phyloP scores from a whole-genome alignment of 2,329 filamentous ascomycete genomes.

The Colletotrichum tamarilloi region DNA sequence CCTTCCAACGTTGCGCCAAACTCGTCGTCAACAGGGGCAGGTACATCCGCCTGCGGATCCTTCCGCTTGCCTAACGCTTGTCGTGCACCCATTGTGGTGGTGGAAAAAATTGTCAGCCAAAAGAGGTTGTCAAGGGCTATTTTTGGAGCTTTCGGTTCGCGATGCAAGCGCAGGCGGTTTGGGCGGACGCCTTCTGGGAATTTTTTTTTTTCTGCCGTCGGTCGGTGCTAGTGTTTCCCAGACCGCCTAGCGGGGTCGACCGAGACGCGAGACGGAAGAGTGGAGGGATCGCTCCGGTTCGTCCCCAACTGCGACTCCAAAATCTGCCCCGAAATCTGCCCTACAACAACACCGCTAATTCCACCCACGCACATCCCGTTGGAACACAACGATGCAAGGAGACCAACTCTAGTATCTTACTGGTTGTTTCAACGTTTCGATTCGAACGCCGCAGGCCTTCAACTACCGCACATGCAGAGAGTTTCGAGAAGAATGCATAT shows the following conservation, averaged over 20 bases:
- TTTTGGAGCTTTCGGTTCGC: slow-evolving; percentile 34
- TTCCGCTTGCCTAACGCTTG: slow-evolving; percentile 72
- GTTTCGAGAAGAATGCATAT: slow-evolving; percentile 13
- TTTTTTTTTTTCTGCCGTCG: slow-evolving; percentile 38
- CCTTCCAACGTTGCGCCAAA: slow-evolving; percentile 66
- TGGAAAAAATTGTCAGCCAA: slow-evolving; percentile 1
- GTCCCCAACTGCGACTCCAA: background rate
- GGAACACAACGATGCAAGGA: background rate
- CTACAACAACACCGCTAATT: background rate
- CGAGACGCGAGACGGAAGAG: slow-evolving; percentile 14
- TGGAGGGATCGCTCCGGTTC: slow-evolving; percentile 6
- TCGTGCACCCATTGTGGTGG: slow-evolving; percentile 51
- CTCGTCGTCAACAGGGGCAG: slow-evolving; percentile 70
- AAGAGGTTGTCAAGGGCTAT: slow-evolving; percentile 31
- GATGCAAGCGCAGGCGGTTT: slow-evolving; percentile 31
- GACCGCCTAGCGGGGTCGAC: slow-evolving; percentile 34
- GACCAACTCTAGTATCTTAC: background rate
- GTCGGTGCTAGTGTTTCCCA: slow-evolving; percentile 19
- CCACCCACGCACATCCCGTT: background rate
- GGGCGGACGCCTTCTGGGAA: slow-evolving; percentile 20
- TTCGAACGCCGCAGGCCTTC: background rate
- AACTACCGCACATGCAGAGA: background rate
- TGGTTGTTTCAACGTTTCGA: background rate
- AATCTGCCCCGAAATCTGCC: slow-evolving; percentile 7
- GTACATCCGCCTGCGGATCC: slow-evolving; percentile 65